These are phyloP conservation scores for Mortierella sp. DNA, from an alignment of 371 early-diverging fungal genomes.

Conservation along the genomic window DNA sequence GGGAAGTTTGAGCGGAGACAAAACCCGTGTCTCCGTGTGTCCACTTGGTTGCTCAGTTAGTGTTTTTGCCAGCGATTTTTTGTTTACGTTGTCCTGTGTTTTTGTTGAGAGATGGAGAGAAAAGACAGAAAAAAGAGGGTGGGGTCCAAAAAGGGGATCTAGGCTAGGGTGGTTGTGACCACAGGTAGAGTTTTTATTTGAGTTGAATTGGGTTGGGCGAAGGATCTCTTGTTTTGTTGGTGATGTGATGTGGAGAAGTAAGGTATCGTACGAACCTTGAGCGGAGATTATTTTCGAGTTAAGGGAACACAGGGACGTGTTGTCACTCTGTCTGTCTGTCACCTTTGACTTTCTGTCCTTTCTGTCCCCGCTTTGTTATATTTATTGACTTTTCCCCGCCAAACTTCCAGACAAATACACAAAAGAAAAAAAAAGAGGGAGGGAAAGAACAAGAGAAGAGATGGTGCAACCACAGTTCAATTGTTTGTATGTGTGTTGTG, in stretches of 20 bases:
- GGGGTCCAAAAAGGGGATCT: too few relatives aligned
- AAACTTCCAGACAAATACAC: neutral
- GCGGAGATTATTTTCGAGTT: too few relatives aligned
- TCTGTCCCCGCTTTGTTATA: neutral
- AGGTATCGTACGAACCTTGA: too few relatives aligned
- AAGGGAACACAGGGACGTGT: too few relatives aligned
- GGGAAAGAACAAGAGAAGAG: too few relatives aligned
- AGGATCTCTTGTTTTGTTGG: neutral
- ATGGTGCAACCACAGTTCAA: neutral
- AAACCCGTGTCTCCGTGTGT: neutral
- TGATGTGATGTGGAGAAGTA: too few relatives aligned
- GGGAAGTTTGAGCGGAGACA: conserved; percentile 2
- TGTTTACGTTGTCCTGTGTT: neutral
- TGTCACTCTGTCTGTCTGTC: too few relatives aligned
- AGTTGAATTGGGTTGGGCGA: too few relatives aligned
- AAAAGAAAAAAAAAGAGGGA: neutral
- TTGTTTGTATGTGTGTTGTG: neutral
- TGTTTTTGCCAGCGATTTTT: neutral
- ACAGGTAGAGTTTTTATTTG: neutral
- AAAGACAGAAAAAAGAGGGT: neutral
- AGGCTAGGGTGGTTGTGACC: too few relatives aligned
- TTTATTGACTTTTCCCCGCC: neutral
- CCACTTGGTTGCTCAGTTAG: neutral
- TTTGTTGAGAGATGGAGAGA: neutral
- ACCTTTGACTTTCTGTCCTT: neutral